phyloP scores from a whole-genome alignment of 306 rosid species.

The Echinosophora koreensis region DNA sequence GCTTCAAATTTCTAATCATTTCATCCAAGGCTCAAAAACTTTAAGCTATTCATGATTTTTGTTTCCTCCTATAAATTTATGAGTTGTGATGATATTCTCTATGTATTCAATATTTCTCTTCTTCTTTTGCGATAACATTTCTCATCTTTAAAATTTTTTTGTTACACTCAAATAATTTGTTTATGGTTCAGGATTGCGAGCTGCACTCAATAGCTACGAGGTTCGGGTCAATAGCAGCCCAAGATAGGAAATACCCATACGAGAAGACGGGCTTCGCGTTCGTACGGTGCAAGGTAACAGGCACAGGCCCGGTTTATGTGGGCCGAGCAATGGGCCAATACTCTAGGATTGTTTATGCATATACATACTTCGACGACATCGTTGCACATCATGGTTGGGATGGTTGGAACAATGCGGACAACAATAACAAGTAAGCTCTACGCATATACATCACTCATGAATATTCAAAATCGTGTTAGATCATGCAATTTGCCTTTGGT shows the following conservation, averaged over 20 bases:
- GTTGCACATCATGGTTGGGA: slow-evolving; percentile 80
- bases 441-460: too few species aligned
- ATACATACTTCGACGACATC: slow-evolving; percentile 68
- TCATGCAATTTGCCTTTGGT: neutral
- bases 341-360: slow-evolving; percentile 72
- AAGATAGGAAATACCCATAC: slow-evolving; percentile 54
- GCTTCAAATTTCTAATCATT: neutral
- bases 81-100: too few species aligned
- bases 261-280: slow-evolving; percentile 83
- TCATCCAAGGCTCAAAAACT: too few species aligned
- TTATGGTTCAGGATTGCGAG: slow-evolving; percentile 64
- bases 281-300: slow-evolving; percentile 67
- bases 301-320: slow-evolving; percentile 69
- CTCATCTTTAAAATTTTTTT: too few species aligned
- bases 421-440: slow-evolving; percentile 51
- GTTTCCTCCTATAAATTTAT: too few species aligned
- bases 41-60: too few species aligned
- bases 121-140: too few species aligned
- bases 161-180: too few species aligned
- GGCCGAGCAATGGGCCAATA: slow-evolving; percentile 81
- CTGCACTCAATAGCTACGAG: slow-evolving; percentile 69
- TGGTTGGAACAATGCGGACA: slow-evolving; percentile 58
- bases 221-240: slow-evolving; percentile 87
- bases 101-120: too few species aligned
- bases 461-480: neutral